Base-by-base conservation (phyloP, 1,139 yeast species). In the Saccharomyces pastorianus region DNA sequence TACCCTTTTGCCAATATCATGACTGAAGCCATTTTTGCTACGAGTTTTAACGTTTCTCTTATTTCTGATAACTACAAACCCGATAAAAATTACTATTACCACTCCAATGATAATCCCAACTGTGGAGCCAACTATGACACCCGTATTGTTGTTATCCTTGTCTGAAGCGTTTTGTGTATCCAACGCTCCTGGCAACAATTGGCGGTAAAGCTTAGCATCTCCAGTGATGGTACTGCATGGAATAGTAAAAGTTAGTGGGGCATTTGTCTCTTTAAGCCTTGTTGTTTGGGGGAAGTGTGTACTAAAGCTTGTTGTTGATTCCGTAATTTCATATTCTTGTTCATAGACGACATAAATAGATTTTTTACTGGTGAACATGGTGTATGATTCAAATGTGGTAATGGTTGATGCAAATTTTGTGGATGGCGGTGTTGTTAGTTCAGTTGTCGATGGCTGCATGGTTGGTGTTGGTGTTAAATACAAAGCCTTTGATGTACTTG, bases 311-410 rank as follows among this genome's bases (percentile, higher is more conserved):
- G 55, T 54, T 5, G 50, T 8, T 1, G 51, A 34, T 28, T 56
- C 57, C 4, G 58, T 56, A n/a, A 56, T 54, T 14, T 54, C 28
- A 26, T 47, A 56, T 6, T 27, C 27, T 34, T 56, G 58, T 8
- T 49, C 42, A 31, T 49, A 49, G 7, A 42, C 42, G 25, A 42
- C 46, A 7, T 42, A 17, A 4, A 49, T 29, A 7, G 46, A 49
- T 6, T 44, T 42, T 20, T 44, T 17, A 25, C 44, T 29, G 13
- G 42, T 38, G 25, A 38, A 38, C 8, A 8, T 9, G 42, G 25
- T 6, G 42, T 38, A 38, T 38, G 23, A 6, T 38, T 38, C 42
- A 3, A n/a, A 38, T 38, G 42, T 38, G 13, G 25, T 20, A 3
- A 20, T 17, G 13, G 42, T 14, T 17, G 42, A 7, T 8, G 23